Conservation (phyloP, 2,329 filamentous ascomycete species). For the Akanthomyces dipterigenus region DNA sequence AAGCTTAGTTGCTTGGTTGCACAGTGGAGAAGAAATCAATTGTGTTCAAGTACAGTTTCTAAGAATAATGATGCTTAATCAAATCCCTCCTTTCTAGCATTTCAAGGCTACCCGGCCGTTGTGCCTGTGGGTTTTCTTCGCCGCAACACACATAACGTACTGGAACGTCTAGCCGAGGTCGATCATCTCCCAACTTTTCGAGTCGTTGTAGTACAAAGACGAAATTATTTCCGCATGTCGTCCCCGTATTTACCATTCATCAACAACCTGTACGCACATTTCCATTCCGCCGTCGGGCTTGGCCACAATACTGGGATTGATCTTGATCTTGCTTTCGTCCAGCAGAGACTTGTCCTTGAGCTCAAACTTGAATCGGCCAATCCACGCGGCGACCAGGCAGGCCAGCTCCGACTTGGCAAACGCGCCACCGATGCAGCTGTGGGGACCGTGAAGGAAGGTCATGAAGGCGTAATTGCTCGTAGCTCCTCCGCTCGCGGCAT, state of each 20-base stretch:
- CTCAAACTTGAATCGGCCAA: constrained; percentile 11
- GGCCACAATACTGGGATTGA: constrained; percentile 14
- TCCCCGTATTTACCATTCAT: constrained; percentile 7
- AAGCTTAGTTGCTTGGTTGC: too few relatives aligned
- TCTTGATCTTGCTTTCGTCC: constrained; percentile 10
- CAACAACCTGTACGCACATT: constrained; percentile 12
- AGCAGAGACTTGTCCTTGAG: constrained; percentile 11
- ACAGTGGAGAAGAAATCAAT: too few relatives aligned
- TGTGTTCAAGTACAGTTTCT: too few relatives aligned
- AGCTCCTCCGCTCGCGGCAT: constrained; percentile 16
- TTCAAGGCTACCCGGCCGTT: too few relatives aligned
- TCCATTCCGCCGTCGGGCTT: constrained; percentile 15
- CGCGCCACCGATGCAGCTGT: constrained; percentile 13
- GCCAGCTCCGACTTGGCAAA: constrained; percentile 13
- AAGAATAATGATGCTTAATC: too few relatives aligned
- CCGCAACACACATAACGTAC: too few relatives aligned
- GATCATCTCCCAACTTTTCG: too few relatives aligned
- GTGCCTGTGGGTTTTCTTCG: too few relatives aligned
- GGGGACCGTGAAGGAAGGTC: constrained; percentile 18
- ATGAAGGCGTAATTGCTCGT: constrained; percentile 23
- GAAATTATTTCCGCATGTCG: too few relatives aligned
- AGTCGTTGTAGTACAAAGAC: neutral
- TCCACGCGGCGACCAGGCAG: constrained; percentile 12
- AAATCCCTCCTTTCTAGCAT: too few relatives aligned
- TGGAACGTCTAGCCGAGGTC: too few relatives aligned